These are phyloP conservation scores for Xeromyces bisporus DNA, from an alignment of 495 filamentous ascomycete species.

Conservation along the genomic window DNA sequence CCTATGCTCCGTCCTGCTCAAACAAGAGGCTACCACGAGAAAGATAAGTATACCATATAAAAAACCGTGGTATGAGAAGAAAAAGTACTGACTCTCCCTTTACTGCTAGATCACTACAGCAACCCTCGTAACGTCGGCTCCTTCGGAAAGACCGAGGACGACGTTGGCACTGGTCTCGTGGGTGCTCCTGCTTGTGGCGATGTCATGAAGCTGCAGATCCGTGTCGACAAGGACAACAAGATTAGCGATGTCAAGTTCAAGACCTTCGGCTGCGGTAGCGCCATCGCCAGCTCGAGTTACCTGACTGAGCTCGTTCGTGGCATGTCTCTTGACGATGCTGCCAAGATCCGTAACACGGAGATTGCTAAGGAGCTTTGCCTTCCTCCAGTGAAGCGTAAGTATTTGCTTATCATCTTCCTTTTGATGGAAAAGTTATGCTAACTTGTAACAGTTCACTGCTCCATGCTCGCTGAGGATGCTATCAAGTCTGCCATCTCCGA, in stretches of 20 bases:
- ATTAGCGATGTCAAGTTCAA: constrained; percentile 96
- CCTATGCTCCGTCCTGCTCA: constrained; percentile 16
- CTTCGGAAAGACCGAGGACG: constrained; percentile 65
- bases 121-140: constrained; percentile 88
- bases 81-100: constrained; percentile 20
- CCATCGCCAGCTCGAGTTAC: constrained; percentile 82
- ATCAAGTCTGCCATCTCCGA: constrained; percentile 98
- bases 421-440: too few species aligned
- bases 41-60: constrained; percentile 29
- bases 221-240: constrained; percentile 76
- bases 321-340: constrained; percentile 91
- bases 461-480: constrained; percentile 96
- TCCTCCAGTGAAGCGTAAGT: constrained; percentile 87
- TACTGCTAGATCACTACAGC: constrained; percentile 84
- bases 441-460: constrained; percentile 97
- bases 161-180: constrained; percentile 94
- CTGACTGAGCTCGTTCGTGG: constrained; percentile 83
- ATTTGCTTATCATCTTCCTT: too few species aligned
- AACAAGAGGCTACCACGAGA: constrained; percentile 43
- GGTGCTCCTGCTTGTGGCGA: constrained; percentile 83
- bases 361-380: constrained; percentile 94
- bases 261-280: constrained; percentile 94
- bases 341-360: constrained; percentile 84
- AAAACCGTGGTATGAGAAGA: constrained; percentile 1
- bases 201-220: constrained; percentile 98